phyloP scores from a whole-genome alignment of 352 stramenopile species.

The Phytophthora foliorum region DNA sequence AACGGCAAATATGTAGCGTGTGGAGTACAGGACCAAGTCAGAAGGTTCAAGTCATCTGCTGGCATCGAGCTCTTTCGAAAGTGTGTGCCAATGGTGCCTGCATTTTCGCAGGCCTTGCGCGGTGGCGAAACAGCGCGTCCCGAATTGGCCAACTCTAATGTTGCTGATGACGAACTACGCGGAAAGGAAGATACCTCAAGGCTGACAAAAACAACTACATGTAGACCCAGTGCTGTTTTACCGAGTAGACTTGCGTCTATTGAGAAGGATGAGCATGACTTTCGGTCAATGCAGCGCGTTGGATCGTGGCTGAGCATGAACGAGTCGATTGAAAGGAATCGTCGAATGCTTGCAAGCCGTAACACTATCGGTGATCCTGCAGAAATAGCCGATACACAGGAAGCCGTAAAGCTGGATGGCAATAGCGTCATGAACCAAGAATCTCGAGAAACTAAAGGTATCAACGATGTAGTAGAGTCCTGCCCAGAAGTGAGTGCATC shows the following conservation, averaged over 20 bases:
- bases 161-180: constrained; percentile 6
- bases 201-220: background rate
- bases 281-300: constrained; percentile 72
- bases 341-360: constrained; percentile 36
- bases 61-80: constrained; percentile 85
- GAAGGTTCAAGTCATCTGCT: constrained; percentile 69
- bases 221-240: constrained; percentile 20
- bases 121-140: constrained; percentile 15
- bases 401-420: constrained; percentile 26
- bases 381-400: background rate
- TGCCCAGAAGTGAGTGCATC: constrained; percentile 47
- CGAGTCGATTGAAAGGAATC: constrained; percentile 55
- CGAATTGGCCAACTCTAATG: background rate
- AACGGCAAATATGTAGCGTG: constrained; percentile 77
- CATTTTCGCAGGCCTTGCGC: constrained; percentile 52
- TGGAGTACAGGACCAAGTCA: constrained; percentile 58
- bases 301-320: constrained; percentile 71
- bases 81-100: constrained; percentile 53
- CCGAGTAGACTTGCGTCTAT: constrained; percentile 49
- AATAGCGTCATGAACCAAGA: constrained; percentile 58
- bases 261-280: constrained; percentile 55
- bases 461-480: constrained; percentile 45
- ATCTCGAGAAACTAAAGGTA: constrained; percentile 26
- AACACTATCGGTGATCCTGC: background rate
- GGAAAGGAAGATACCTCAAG: background rate